Percentiles rank a stretch among this genome's conserved stretches.
Evolutionary conservation across 2,329 filamentous ascomycete species (phyloP).

Genomic region (Fusarium chuoi): DNA sequence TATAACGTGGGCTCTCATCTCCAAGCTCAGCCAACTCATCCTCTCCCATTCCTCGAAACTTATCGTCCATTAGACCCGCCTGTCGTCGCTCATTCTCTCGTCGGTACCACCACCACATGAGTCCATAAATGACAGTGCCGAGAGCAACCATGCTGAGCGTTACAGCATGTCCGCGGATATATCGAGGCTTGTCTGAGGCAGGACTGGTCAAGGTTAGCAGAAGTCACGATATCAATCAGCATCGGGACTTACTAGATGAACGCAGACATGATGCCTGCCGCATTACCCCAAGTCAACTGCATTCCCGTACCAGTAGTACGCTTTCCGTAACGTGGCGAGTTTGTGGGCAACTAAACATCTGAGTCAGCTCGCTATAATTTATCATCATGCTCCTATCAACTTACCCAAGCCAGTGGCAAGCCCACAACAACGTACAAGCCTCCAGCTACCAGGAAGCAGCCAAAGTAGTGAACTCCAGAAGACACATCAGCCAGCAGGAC

Average conservation of each 20-base stretch:
- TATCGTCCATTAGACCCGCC: conserved; percentile 50
- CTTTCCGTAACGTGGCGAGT: conserved; percentile 80
- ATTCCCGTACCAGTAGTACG: conserved; percentile 76
- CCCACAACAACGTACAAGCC: conserved; percentile 74
- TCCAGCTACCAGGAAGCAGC: conserved; percentile 78
- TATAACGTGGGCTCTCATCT: conserved; percentile 62
- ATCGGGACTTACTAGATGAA: conserved; percentile 64
- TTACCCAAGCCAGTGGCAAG: conserved; percentile 65
- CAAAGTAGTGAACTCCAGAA: conserved; percentile 76
- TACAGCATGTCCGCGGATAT: conserved; percentile 69
- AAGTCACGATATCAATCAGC: background rate
- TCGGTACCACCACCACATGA: conserved; percentile 65
- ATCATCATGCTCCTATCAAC: background rate
- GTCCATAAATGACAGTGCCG: conserved; percentile 61
- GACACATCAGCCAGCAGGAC: conserved; percentile 70
- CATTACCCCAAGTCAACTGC: conserved; percentile 77
- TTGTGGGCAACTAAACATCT: conserved; percentile 63
- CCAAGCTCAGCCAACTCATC: conserved; percentile 62
- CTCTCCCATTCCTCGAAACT: conserved; percentile 55
- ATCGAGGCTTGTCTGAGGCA: conserved; percentile 63
- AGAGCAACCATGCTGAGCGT: conserved; percentile 68
- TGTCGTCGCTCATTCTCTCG: conserved; percentile 59
- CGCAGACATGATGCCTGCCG: conserved; percentile 76
- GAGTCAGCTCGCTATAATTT: background rate
- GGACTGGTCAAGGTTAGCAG: conserved; percentile 50